Conservation (phyloP, 1,284 basidiomycete species). For the Fomitopsis betulina region DNA sequence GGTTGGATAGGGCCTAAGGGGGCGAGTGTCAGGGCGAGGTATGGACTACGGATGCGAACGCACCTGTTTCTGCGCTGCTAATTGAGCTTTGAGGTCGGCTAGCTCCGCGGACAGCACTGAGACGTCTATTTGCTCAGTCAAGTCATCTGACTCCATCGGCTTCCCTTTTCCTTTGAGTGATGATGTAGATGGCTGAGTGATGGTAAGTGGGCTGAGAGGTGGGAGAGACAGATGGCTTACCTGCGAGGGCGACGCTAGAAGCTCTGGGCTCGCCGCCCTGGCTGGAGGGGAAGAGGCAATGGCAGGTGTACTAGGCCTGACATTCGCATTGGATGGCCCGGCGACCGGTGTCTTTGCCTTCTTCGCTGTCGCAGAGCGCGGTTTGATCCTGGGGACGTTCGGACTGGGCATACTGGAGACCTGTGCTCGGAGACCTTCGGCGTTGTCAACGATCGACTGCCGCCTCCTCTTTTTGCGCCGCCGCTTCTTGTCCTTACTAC, state of each 20-base stretch:
- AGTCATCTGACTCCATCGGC: slow-evolving; percentile 2
- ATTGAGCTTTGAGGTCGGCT: slow-evolving; percentile 8
- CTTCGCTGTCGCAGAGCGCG: neutral
- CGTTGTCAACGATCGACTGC: slow-evolving; percentile 14
- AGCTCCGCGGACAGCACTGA: slow-evolving; percentile 2
- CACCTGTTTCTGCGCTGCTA: slow-evolving; percentile 15
- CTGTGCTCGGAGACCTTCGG: neutral
- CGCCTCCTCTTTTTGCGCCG: slow-evolving; percentile 25
- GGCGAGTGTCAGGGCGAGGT: neutral
- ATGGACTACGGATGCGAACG: slow-evolving; percentile 5
- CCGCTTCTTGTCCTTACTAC: slow-evolving; percentile 22
- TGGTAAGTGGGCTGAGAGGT: neutral
- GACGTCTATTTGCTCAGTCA: neutral
- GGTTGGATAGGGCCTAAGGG: slow-evolving; percentile 40
- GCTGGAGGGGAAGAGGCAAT: neutral
- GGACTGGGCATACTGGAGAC: neutral
- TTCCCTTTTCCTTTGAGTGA: neutral
- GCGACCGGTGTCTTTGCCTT: neutral
- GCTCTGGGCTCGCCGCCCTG: neutral
- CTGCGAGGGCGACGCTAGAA: neutral
- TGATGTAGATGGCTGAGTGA: neutral
- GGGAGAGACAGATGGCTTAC: neutral
- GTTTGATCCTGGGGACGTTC: neutral
- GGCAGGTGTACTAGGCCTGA: neutral
- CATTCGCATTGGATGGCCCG: neutral